phyloP scores from a whole-genome alignment of 306 rosid species.

The Chamaecrista fasciculata region DNA sequence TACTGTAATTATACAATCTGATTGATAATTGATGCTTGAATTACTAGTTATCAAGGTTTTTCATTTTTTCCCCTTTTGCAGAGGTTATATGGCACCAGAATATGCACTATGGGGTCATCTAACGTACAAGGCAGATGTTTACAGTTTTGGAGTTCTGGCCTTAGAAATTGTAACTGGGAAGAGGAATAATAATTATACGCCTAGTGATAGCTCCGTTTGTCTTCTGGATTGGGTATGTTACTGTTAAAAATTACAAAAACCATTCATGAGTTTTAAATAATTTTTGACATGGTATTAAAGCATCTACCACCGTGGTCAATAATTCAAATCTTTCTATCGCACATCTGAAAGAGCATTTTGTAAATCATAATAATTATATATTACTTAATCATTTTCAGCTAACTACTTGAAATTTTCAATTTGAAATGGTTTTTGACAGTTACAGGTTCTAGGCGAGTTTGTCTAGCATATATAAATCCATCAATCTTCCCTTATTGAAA shows the following conservation, averaged over 20 bases:
- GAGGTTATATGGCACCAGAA: slow-evolving; percentile 85
- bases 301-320: background rate
- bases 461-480: background rate
- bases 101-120: slow-evolving; percentile 75
- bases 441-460: background rate
- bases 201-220: slow-evolving; percentile 50
- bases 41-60: background rate
- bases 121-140: slow-evolving; percentile 68
- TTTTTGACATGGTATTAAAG: background rate
- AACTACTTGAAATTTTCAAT: background rate
- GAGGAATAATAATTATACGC: slow-evolving; percentile 53
- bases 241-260: background rate
- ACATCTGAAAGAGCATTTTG: background rate
- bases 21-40: background rate
- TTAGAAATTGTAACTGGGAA: slow-evolving; percentile 63
- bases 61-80: slow-evolving; percentile 33
- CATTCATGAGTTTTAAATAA: background rate
- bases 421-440: background rate
- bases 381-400: background rate
- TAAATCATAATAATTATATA: background rate
- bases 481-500: background rate
- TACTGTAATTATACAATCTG: background rate
- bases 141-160: slow-evolving; percentile 72
- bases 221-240: slow-evolving; percentile 63
- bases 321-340: background rate